phyloP scores from a whole-genome alignment of 73 alveolate species.

The Paraurostyla sp. region DNA sequence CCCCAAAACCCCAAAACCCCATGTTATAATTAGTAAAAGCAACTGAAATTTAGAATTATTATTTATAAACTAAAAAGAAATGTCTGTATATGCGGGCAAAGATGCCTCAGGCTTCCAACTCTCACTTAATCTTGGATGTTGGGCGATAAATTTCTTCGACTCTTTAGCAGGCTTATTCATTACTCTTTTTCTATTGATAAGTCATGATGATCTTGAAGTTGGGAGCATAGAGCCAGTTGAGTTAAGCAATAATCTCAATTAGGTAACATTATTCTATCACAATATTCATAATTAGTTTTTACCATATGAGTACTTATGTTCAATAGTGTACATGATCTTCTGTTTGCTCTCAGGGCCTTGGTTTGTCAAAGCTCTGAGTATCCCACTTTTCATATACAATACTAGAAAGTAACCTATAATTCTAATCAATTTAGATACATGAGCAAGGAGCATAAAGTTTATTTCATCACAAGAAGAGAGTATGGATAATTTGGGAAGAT shows the following conservation, averaged over 20 bases:
- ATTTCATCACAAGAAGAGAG: conserved; percentile 44
- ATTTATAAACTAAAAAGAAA: neutral
- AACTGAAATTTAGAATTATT: no score
- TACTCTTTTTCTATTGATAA: conserved; percentile 30
- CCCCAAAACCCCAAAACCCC: no score
- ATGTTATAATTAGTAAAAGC: no score
- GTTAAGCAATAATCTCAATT: conserved; percentile 29
- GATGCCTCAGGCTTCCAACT: conserved; percentile 44
- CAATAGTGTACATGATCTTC: neutral
- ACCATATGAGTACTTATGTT: conserved; percentile 53
- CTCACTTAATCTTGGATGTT: conserved; percentile 2
- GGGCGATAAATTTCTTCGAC: conserved; percentile 46
- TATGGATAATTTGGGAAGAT: conserved; percentile 33
- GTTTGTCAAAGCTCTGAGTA: neutral
- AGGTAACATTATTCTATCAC: neutral
- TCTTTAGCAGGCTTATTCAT: conserved; percentile 44
- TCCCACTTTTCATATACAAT: conserved; percentile 19
- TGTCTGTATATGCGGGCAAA: conserved; percentile 32
- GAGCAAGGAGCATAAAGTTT: conserved; percentile 35
- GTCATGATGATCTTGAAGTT: conserved; percentile 48
- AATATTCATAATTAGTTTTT: neutral
- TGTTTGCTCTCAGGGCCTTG: conserved; percentile 28
- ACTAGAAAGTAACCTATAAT: neutral
- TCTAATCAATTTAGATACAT: neutral
- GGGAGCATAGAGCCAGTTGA: conserved; percentile 59